These are phyloP conservation scores for Meyerozyma sp. DNA, from an alignment of 1,139 yeast genomes.

Conservation along the genomic window DNA sequence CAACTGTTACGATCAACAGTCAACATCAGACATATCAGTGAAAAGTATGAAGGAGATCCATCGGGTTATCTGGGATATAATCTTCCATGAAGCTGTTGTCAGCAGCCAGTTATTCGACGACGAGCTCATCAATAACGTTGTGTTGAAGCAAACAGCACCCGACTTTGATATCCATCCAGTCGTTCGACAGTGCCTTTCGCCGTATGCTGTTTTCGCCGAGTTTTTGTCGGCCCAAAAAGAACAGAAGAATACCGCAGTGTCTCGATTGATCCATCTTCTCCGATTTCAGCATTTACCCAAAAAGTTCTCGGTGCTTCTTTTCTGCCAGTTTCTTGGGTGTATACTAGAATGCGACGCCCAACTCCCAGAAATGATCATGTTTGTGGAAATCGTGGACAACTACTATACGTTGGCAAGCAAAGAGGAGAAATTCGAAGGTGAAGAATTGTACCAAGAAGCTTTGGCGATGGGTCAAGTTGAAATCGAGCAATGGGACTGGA, in stretches of 20 bases:
- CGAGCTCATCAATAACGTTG: conserved; percentile 48
- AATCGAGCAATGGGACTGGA: conserved; percentile 25
- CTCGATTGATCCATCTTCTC: conserved; percentile 47
- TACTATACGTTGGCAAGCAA: conserved; percentile 30
- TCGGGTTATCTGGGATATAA: conserved; percentile 37
- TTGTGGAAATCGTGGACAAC: conserved; percentile 44
- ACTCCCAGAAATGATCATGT: conserved; percentile 40
- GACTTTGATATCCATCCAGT: conserved; percentile 45
- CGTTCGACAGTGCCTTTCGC: conserved; percentile 63
- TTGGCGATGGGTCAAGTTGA: conserved; percentile 7
- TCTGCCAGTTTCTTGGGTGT: conserved; percentile 47
- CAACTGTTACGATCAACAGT: conserved; percentile 51
- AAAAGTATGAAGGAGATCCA: conserved; percentile 32
- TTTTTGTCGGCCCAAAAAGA: conserved; percentile 30
- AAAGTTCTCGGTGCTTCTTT: conserved; percentile 46
- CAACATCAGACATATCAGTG: conserved; percentile 8
- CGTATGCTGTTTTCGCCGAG: conserved; percentile 62
- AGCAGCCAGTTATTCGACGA: conserved; percentile 51
- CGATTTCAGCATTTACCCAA: conserved; percentile 63
- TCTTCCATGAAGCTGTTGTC: conserved; percentile 58
- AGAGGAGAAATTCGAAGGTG: conserved; percentile 25
- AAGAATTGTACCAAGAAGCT: conserved; percentile 27
- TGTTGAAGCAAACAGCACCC: conserved; percentile 32
- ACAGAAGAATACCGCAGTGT: conserved; percentile 21
- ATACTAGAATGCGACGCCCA: conserved; percentile 24